Evolutionary conservation across 2,329 filamentous ascomycete genomes (phyloP).

Genomic region (Hypoxylon sp.): DNA sequence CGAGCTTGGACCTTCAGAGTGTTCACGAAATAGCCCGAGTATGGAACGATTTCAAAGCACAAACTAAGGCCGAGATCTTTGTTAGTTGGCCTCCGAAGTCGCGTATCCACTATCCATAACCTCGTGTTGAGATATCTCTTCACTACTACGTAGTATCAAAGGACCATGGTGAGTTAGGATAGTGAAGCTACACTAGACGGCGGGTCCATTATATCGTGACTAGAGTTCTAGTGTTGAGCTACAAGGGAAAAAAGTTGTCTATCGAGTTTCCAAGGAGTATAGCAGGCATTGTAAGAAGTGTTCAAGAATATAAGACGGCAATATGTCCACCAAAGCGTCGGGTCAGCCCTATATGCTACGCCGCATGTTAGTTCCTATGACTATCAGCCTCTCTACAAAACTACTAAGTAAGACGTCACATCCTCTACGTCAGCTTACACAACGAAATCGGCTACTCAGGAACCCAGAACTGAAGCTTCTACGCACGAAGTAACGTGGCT

Average conservation of each 20-base stretch:
- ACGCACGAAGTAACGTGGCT: constrained; percentile 21
- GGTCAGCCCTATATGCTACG: constrained; percentile 42
- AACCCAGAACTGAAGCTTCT: constrained; percentile 24
- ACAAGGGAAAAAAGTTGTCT: neutral
- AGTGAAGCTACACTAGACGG: neutral
- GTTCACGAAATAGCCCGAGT: constrained; percentile 20
- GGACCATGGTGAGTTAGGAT: constrained; percentile 6
- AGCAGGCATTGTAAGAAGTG: constrained; percentile 2
- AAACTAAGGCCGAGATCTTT: constrained; percentile 26
- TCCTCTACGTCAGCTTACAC: constrained; percentile 34
- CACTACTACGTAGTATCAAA: constrained; percentile 35
- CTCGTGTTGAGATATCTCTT: constrained; percentile 36
- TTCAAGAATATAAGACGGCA: constrained; percentile 4
- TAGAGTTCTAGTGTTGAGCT: neutral
- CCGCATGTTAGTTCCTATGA: constrained; percentile 17
- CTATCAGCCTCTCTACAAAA: constrained; percentile 35
- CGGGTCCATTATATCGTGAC: neutral
- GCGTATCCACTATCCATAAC: constrained; percentile 29
- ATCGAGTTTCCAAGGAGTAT: neutral
- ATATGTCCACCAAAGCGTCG: constrained; percentile 29
- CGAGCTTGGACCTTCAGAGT: constrained; percentile 1
- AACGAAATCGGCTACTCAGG: constrained; percentile 8
- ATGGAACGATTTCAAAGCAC: constrained; percentile 20
- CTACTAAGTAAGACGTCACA: constrained; percentile 19
- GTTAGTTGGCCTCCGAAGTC: neutral